phyloP scores from a whole-genome alignment of 306 rosid genomes.

The Lotus japonicus region DNA sequence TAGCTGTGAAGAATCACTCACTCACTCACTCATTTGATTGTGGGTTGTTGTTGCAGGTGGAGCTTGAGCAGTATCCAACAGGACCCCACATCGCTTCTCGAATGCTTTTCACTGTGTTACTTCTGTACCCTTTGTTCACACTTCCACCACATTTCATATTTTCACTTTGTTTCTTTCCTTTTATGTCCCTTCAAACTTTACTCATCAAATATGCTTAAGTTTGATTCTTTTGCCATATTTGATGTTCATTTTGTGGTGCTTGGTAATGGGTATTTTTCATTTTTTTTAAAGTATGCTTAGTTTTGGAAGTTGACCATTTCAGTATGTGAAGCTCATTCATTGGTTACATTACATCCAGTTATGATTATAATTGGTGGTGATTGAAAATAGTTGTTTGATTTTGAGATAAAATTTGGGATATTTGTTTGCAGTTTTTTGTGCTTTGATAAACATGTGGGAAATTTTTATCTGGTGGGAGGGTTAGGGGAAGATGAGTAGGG shows the following conservation, averaged over 20 bases:
- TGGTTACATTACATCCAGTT: not conserved
- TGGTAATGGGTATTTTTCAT: not conserved
- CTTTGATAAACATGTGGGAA: not conserved
- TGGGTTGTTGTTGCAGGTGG: slow-evolving; percentile 36
- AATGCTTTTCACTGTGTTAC: slow-evolving; percentile 64
- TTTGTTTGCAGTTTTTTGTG: not conserved
- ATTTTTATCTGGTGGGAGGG: not conserved
- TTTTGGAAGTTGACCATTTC: not conserved
- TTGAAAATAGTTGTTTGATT: not conserved
- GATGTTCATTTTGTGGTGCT: not conserved
- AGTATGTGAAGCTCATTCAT: not conserved
- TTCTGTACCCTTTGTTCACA: not conserved
- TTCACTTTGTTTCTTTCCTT: not conserved
- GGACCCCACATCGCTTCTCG: slow-evolving; percentile 97
- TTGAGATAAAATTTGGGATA: not conserved
- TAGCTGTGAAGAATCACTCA: not conserved
- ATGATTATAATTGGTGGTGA: not conserved
- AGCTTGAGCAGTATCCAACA: slow-evolving; percentile 93
- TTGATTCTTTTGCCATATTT: slow-evolving; percentile 15
- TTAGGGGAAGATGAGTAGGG: not conserved
- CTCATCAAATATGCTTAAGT: slow-evolving; percentile 4
- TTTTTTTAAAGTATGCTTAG: not conserved
- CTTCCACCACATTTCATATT: not conserved
- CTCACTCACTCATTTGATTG: not conserved
- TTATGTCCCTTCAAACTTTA: not conserved